phyloP scores from a whole-genome alignment of 345 rosid genomes.

The Hevea brasiliensis region DNA sequence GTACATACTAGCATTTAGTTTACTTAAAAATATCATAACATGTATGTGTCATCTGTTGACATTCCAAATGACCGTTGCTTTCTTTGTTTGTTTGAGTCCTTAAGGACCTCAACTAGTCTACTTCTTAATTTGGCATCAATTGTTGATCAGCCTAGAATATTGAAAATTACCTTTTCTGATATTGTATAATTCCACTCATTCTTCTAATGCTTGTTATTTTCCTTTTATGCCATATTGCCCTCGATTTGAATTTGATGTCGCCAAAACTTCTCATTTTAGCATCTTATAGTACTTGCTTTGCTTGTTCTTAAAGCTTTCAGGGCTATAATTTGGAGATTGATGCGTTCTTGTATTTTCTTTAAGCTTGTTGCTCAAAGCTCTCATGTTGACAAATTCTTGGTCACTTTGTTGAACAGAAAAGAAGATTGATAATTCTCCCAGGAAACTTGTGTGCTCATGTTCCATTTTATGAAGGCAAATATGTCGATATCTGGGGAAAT shows the following conservation, averaged over 20 bases:
- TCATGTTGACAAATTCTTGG: constrained; percentile 6
- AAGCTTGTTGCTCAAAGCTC: neutral
- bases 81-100: neutral
- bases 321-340: neutral
- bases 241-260: neutral
- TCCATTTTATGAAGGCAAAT: constrained; percentile 59
- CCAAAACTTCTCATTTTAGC: neutral
- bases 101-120: no score
- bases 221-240: neutral
- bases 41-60: neutral
- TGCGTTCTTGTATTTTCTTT: neutral
- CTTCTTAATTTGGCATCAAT: neutral
- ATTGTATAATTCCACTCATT: neutral
- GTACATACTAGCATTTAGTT: neutral
- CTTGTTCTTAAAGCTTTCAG: neutral
- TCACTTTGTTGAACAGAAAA: constrained; percentile 57
- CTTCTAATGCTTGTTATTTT: neutral
- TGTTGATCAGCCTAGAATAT: neutral
- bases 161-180: neutral
- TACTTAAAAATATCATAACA: neutral
- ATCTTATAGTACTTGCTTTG: no score
- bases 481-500: constrained; percentile 27
- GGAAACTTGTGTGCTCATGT: constrained; percentile 77
- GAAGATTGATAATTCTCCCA: constrained; percentile 73
- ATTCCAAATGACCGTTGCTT: neutral